phyloP scores from a whole-genome alignment of 768 basidiomycete species.

The Amanita pseudoporphyria region DNA sequence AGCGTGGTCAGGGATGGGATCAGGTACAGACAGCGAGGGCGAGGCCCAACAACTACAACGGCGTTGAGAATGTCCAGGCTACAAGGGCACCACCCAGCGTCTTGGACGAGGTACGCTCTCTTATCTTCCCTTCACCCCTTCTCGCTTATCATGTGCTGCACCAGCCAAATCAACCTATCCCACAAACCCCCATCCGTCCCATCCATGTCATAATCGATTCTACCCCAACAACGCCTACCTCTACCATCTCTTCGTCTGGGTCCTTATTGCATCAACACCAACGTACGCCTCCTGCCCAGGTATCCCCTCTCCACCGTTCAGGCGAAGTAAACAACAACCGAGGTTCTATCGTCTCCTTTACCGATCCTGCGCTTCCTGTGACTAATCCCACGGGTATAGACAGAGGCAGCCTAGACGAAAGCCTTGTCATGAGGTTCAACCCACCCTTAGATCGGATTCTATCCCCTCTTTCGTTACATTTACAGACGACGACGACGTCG shows the following conservation, averaged over 20 bases:
- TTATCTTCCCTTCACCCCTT: neutral
- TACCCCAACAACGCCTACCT: neutral
- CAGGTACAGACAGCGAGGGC: too few species aligned
- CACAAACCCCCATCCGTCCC: neutral
- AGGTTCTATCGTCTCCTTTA: neutral
- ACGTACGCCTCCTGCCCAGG: neutral
- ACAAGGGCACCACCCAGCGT: neutral
- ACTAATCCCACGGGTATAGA: neutral
- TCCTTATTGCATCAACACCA: neutral
- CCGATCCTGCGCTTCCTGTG: neutral
- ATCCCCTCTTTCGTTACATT: neutral
- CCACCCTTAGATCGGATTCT: neutral
- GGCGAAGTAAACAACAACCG: neutral
- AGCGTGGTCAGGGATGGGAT: neutral
- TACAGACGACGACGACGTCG: neutral
- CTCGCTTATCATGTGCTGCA: neutral
- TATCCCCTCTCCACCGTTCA: neutral
- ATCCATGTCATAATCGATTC: neutral
- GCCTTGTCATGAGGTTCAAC: too few species aligned
- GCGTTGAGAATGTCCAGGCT: neutral
- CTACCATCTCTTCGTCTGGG: neutral
- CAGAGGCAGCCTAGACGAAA: neutral
- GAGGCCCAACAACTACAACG: neutral
- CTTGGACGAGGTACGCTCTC: conserved; percentile 4
- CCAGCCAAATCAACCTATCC: conserved; percentile 2